Evolutionary conservation across 495 filamentous ascomycete species (phyloP), one percentile per base, ranked within the genome.

Genomic region (Melanomma pulvis-pyrius): DNA sequence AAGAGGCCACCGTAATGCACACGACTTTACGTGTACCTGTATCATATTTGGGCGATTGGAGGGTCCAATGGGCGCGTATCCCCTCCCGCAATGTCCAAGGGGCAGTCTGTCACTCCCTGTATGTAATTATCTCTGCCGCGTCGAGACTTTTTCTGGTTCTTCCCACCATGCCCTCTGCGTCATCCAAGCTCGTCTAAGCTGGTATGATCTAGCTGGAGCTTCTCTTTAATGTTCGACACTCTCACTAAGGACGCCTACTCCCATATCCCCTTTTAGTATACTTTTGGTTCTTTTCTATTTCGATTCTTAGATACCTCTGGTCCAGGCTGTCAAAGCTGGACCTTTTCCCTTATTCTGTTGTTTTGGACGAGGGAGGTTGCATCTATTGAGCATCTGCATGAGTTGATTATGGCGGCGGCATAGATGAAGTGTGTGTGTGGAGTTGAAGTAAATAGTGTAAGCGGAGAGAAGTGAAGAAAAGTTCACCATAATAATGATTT

Each of bases 231-330:
- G 65, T 71, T 71, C 63, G 19, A 50, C 53, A 71, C 63, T 64
- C 64, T 71, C 69, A 19, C 60, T 71, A 57, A 63, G 36, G 22
- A 51, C 34, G 22, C 60, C 46, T 69, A 56, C 54, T 64, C 48
- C 57, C 28, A 64, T 67, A 71, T 58, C 26, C 36, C 17, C n/a
- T 56, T 71, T 68, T 65, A 59, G 32, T 72, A 65, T 51, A 25
- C 24, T 56, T 59, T 53, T 58, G 39, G 13, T 44, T 44, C 24
- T 39, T 72, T 44, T 65, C 22, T 19, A 44, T 56, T 65, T 72
- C 65, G 32, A 26, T 72, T 72, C 69, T 66, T 66, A 64, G 69
- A 72, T 72, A 72, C 69, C 69, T 68, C n/a, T n/a, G n/a, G 65
- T 69, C 64, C 54, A 50, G 25, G 65, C 53, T 49, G 41, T 28